Base-by-base conservation (phyloP, 495 filamentous ascomycete species). In the Aspergillus asperescens region DNA sequence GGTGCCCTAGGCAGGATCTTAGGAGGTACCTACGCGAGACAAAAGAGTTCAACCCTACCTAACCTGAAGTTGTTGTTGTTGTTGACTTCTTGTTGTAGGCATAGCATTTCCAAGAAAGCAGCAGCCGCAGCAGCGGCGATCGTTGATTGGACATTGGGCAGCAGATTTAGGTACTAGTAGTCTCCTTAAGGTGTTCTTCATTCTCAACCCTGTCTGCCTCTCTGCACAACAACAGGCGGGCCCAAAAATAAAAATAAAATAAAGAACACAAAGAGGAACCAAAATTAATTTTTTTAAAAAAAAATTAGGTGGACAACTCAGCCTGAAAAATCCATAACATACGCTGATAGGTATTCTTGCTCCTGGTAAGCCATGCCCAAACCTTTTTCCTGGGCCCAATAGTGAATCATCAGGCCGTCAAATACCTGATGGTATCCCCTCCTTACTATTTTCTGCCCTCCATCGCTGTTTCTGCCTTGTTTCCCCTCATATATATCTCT, bases 61-160 rank as follows among this genome's bases (percentile, higher is more conserved):
- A 10, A 34, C 31, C 31, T n/a, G 31, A 10, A 34, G 3, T 9
- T 34, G 25, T 28, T 28, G 25, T 35, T 35, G 32, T 35, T 15
- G 29, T 16, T 35, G 13, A 16, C 32, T 35, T 12, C n/a, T n/a
- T n/a, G n/a, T n/a, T n/a, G n/a, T n/a, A n/a, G n/a, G n/a, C n/a
- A 10, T 46, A 27, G 20, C 25, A 27, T 15, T 27, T 25, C 40
- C 8, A 4, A 35, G 13, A 22, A n/a, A n/a, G n/a, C n/a, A n/a
- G n/a, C 2, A 46, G 13, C 20, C 25, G 18, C 24, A 13, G 28
- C 20, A 34, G 23, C 23, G 15, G 5, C 27, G 40, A 38, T 22
- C 40, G 46, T 50, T 63, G 49, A 60, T 60, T 63, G 61, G 61
- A 57, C 61, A 60, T 63, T 54, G 57, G 61, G 61, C 61, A 63